Percentiles rank a stretch among this genome's conserved stretches.
Evolutionary conservation across 495 filamentous ascomycete genomes (phyloP).

Genomic region (Chaetomidium leptoderma): DNA sequence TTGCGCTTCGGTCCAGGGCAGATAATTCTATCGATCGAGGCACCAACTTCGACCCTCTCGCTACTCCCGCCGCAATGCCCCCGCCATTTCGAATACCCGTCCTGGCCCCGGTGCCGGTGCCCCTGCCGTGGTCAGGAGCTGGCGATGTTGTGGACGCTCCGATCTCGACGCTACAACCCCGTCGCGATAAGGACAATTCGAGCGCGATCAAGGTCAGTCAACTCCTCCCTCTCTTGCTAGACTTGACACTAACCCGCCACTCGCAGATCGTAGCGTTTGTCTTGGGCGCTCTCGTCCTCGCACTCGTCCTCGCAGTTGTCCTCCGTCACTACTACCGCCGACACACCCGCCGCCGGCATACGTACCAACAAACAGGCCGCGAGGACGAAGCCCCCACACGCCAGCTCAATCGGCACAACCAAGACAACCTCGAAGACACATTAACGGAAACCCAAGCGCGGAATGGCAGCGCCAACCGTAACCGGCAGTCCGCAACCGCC

Average conservation of each 20-base stretch:
- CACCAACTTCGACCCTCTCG: not conserved
- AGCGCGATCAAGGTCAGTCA: slow-evolving; percentile 12
- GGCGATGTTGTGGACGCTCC: not conserved
- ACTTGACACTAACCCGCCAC: not conserved
- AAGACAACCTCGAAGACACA: slow-evolving; percentile 21
- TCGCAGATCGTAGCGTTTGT: slow-evolving; percentile 26
- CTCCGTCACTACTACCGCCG: slow-evolving; percentile 45
- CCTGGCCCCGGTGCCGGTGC: slow-evolving; percentile 7
- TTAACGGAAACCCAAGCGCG: slow-evolving; percentile 9
- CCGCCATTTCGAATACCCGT: slow-evolving; percentile 21
- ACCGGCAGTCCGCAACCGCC: not conserved
- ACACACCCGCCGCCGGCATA: slow-evolving; percentile 38
- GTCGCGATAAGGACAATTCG: not conserved
- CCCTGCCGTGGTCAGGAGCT: not conserved
- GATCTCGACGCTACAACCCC: slow-evolving; percentile 13
- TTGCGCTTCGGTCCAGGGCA: slow-evolving; percentile 11
- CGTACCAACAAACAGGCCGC: slow-evolving; percentile 24
- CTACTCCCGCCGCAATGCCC: slow-evolving; percentile 7
- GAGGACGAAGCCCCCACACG: slow-evolving; percentile 27
- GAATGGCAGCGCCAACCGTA: too few relatives aligned
- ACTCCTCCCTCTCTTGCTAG: slow-evolving; percentile 7
- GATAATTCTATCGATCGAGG: not conserved
- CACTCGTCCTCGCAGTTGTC: slow-evolving; percentile 19
- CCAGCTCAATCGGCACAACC: slow-evolving; percentile 24
- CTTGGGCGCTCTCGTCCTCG: slow-evolving; percentile 18